These are phyloP conservation scores for Russula virescens DNA, from an alignment of 768 basidiomycete species.

Conservation along the genomic window DNA sequence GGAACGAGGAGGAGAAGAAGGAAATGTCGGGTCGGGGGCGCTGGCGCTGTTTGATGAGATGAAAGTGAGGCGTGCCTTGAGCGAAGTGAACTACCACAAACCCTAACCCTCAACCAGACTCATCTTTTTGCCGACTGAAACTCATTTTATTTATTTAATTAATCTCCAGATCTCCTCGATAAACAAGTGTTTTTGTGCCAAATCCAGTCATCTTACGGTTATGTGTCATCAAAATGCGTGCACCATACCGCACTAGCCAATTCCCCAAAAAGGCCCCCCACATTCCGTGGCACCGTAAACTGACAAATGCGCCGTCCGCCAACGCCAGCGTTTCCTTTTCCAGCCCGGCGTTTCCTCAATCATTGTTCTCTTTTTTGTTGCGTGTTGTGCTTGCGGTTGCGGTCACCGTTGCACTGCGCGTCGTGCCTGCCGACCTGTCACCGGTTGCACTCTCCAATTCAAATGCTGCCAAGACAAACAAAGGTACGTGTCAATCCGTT, in stretches of 20 bases:
- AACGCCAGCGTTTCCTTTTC: no score
- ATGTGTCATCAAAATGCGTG: background rate
- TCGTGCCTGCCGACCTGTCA: background rate
- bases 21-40: no score
- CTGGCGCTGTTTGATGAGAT: constrained; percentile 9
- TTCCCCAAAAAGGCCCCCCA: no score
- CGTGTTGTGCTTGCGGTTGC: background rate
- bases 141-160: no score
- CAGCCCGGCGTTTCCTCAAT: no score
- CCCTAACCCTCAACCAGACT: no score
- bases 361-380: background rate
- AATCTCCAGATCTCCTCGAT: no score
- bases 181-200: background rate
- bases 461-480: background rate
- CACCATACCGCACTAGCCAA: background rate
- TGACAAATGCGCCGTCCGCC: background rate
- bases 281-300: background rate
- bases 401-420: background rate
- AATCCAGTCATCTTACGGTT: background rate
- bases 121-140: no score
- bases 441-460: background rate
- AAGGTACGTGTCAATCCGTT: background rate
- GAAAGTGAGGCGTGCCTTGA: background rate
- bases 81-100: background rate
- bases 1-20: constrained; percentile 20